Percentiles rank a stretch among this genome's conserved stretches.
These are phyloP conservation scores for Diutina rugosa DNA, from an alignment of 1,139 yeast genomes.

Conservation along the genomic window DNA sequence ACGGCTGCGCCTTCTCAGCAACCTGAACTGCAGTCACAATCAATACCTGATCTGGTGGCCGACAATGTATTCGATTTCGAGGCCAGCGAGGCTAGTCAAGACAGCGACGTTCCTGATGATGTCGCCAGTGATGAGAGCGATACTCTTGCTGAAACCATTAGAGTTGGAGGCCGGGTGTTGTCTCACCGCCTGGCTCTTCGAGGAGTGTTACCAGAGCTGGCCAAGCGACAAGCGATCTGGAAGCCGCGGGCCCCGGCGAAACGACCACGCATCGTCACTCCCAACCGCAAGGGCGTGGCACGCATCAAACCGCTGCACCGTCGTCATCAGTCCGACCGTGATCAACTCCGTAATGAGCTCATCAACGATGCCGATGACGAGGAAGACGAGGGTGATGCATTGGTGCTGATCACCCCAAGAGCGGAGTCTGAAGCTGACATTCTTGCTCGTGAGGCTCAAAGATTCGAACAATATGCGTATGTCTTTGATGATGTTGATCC, in stretches of 20 bases:
- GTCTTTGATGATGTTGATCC: neutral
- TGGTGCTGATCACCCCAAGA: neutral
- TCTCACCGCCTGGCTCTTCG: slow-evolving; percentile 17
- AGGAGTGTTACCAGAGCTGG: slow-evolving; percentile 30
- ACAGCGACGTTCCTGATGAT: neutral
- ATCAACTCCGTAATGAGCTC: neutral
- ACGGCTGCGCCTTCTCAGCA: neutral
- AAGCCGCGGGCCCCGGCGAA: slow-evolving; percentile 7
- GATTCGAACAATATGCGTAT: neutral
- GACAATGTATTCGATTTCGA: neutral
- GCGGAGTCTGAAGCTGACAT: neutral
- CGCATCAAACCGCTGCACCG: neutral
- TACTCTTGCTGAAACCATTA: slow-evolving; percentile 6
- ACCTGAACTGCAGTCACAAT: slow-evolving; percentile 4
- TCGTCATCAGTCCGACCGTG: neutral
- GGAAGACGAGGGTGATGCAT: neutral
- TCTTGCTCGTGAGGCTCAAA: neutral
- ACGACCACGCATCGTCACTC: slow-evolving; percentile 2
- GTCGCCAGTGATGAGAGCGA: neutral
- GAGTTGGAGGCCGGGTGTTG: slow-evolving; percentile 21
- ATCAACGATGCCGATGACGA: neutral
- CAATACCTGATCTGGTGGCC: neutral
- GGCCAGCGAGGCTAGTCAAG: neutral
- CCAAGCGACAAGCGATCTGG: slow-evolving; percentile 16
- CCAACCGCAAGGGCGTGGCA: neutral